phyloP scores from a whole-genome alignment of 306 rosid species.

The Glycyrrhiza uralensis region DNA sequence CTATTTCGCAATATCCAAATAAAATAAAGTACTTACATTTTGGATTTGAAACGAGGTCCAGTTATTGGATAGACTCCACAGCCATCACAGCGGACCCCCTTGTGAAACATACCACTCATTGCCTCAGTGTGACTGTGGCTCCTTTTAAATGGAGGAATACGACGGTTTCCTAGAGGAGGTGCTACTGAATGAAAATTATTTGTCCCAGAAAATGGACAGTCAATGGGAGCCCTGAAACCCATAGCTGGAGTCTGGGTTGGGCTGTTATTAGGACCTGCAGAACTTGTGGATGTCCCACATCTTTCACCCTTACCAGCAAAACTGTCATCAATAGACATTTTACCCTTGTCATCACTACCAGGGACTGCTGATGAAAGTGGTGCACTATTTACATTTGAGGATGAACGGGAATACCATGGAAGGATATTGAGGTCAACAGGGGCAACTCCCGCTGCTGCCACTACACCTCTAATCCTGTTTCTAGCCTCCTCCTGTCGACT shows the following conservation, averaged over 20 bases:
- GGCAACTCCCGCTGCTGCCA: slow-evolving; percentile 7
- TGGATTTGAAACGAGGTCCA: slow-evolving; percentile 91
- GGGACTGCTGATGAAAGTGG: slow-evolving; percentile 28
- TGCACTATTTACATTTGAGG: background rate
- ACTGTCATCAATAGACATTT: slow-evolving; percentile 9
- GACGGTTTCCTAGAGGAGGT: slow-evolving; percentile 1
- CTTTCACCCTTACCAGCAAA: slow-evolving; percentile 16
- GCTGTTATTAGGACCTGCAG: slow-evolving; percentile 11
- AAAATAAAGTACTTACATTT: slow-evolving; percentile 54
- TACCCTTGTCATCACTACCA: slow-evolving; percentile 38
- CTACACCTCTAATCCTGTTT: slow-evolving; percentile 27
- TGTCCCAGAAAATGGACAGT: slow-evolving; percentile 52
- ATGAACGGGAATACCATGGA: slow-evolving; percentile 37
- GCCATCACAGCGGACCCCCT: slow-evolving; percentile 81
- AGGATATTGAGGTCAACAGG: slow-evolving; percentile 58
- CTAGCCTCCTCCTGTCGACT: slow-evolving; percentile 22
- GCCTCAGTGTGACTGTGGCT: slow-evolving; percentile 42
- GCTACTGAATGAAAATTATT: background rate
- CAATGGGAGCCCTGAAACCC: slow-evolving; percentile 17
- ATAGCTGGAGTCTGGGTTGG: slow-evolving; percentile 5
- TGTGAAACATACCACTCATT: slow-evolving; percentile 73
- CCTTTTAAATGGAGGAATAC: slow-evolving; percentile 43
- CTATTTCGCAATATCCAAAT: background rate
- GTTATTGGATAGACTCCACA: slow-evolving; percentile 89
- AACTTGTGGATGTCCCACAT: slow-evolving; percentile 28